Evolutionary conservation across 2,329 filamentous ascomycete genomes (phyloP).

Genomic region (Aspergillus ruber): DNA sequence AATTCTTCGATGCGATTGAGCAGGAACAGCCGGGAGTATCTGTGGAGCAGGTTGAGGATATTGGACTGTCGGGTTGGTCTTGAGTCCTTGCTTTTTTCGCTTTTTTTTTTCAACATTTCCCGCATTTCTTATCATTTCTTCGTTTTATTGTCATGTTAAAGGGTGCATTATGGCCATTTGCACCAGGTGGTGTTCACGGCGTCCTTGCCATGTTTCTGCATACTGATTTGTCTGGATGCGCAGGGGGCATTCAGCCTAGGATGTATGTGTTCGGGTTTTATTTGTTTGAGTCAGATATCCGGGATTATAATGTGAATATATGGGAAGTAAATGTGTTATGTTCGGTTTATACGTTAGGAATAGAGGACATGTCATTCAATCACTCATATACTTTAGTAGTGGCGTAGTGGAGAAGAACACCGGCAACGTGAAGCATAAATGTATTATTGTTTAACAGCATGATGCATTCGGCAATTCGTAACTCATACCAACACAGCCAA

Average conservation of each 20-base stretch:
- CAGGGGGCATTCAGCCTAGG: neutral
- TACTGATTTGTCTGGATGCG: neutral
- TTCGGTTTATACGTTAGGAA: too few species aligned
- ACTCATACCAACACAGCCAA: conserved; percentile 8
- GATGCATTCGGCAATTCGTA: conserved; percentile 4
- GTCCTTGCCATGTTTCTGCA: neutral
- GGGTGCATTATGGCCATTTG: neutral
- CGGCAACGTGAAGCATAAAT: too few species aligned
- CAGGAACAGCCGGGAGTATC: neutral
- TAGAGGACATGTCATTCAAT: neutral
- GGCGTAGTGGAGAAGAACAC: too few species aligned
- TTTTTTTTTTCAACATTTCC: neutral
- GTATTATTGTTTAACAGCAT: neutral
- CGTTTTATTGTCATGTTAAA: neutral
- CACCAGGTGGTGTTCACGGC: neutral
- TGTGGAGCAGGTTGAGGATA: conserved; percentile 7
- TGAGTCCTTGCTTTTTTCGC: neutral
- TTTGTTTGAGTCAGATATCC: neutral
- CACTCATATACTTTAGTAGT: too few species aligned
- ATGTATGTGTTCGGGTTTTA: neutral
- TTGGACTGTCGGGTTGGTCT: neutral
- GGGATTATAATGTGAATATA: neutral
- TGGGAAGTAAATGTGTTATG: neutral
- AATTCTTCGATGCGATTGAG: conserved; percentile 32
- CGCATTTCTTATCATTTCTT: neutral